Evolutionary conservation across 2,329 filamentous ascomycete species (phyloP).

Genomic region (Xylariales sp.): DNA sequence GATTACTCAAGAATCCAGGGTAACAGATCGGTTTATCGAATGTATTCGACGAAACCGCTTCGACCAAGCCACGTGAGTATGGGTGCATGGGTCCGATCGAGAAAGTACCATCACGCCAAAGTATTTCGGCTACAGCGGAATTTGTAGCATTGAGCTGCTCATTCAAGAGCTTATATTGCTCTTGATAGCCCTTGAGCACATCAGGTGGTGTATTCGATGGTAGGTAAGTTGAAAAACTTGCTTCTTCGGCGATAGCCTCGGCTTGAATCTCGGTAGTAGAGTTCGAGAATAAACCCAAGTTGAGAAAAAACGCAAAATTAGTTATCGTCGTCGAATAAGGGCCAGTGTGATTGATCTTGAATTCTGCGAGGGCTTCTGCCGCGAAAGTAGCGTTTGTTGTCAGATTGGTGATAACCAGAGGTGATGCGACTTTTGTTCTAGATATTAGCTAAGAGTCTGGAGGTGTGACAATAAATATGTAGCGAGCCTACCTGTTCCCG

Average conservation of each 20-base stretch:
- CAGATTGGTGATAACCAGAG: slow-evolving; percentile 5
- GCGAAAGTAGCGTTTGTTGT: slow-evolving; percentile 16
- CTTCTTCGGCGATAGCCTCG: slow-evolving; percentile 10
- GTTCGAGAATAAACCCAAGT: slow-evolving; percentile 5
- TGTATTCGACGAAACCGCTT: slow-evolving; percentile 40
- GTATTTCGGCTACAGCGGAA: slow-evolving; percentile 2
- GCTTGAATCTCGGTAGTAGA: slow-evolving; percentile 8
- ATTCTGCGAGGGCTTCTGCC: slow-evolving; percentile 14
- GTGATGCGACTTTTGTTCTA: slow-evolving; percentile 1
- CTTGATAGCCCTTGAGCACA: slow-evolving; percentile 12
- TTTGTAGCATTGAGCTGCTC: not conserved
- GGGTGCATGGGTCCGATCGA: slow-evolving; percentile 25
- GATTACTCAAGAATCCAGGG: slow-evolving; percentile 36
- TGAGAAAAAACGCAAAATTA: slow-evolving; percentile 12
- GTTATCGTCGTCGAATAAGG: slow-evolving; percentile 17
- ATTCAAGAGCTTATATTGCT: slow-evolving; percentile 9
- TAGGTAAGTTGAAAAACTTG: slow-evolving; percentile 11
- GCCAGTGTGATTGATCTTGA: slow-evolving; percentile 15
- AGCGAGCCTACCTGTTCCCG: not conserved
- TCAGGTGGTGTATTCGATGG: slow-evolving; percentile 15
- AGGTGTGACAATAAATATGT: no score
- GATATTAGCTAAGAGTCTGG: no score
- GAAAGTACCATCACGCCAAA: slow-evolving; percentile 8
- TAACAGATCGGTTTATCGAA: slow-evolving; percentile 44
- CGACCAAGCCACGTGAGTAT: slow-evolving; percentile 49